Evolutionary conservation across 345 rosid species (phyloP), one percentile per base, ranked within the genome.

Genomic region (Pistacia integerrima): DNA sequence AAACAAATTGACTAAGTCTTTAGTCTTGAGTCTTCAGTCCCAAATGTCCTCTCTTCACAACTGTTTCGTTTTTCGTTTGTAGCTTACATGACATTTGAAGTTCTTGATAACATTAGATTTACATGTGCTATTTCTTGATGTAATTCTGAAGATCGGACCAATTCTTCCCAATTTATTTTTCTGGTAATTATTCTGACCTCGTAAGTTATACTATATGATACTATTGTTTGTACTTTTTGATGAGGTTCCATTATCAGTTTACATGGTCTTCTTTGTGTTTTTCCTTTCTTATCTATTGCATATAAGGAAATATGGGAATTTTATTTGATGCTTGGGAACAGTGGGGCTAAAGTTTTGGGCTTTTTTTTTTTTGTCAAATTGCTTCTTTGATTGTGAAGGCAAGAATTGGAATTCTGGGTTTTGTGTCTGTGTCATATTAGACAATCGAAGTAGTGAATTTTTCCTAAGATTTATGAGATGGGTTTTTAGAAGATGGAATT

Each of bases 181-280:
- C 71, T 74, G 71, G 77, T 74, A 65, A 74, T 11, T 52, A 22
- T 33, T 62, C 76, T 58, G 12, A 41, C 25, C 20, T 41, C 67
- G 8, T 33, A 10, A 41, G 46, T 48, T 12, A 1, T 30, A 14
- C 25, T 1, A 11, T 51, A 10, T 54, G 4, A 49, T 52, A 41
- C 18, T 65, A 25, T 4, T 41, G 51, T 65, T n/a, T 8, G 38
- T 18, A 10, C 11, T n/a, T 38, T 65, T 65, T 17, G 8, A 41
- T 38, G 69, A 11, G 46, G 20, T 56, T 55, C 17, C 44, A n/a
- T 36, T 55, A 10, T 28, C 8, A 51, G 41, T 51, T 54, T 49
- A 17, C 11, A 41, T 48, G 70, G 16, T 12, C 8, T 67, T 25
- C 12, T 51, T 2, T 68, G 58, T 41, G 46, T 5, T 63, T 14